These are phyloP conservation scores for Arbutus unedo DNA, from an alignment of 148 eudicot species.

Conservation along the genomic window DNA sequence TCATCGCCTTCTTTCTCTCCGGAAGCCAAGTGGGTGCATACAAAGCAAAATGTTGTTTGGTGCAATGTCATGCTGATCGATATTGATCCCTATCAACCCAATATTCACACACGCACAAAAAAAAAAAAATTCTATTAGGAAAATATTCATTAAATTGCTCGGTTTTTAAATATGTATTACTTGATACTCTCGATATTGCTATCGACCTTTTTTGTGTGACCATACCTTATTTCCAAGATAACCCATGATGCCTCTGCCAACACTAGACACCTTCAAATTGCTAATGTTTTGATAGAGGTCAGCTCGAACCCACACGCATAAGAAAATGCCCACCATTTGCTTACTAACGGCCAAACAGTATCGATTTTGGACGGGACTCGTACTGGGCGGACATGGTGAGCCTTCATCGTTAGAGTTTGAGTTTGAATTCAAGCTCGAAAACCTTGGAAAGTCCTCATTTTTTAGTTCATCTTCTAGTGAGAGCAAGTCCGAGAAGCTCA, in stretches of 20 bases:
- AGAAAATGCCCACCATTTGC: constrained; percentile 64
- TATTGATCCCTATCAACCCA: constrained; percentile 47
- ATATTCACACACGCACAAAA: too few relatives aligned
- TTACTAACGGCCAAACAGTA: constrained; percentile 51
- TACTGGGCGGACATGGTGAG: constrained; percentile 14
- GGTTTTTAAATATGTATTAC: too few relatives aligned
- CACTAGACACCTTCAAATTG: constrained; percentile 50
- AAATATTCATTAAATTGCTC: too few relatives aligned
- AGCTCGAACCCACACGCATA: constrained; percentile 52
- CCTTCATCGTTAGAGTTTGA: constrained; percentile 19
- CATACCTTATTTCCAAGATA: constrained; percentile 69
- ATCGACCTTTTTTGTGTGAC: background rate
- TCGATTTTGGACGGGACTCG: background rate
- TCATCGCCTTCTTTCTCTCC: constrained; percentile 66
- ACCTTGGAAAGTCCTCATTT: constrained; percentile 18
- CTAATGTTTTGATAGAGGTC: constrained; percentile 38
- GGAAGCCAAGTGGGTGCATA: constrained; percentile 72
- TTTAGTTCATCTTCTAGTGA: constrained; percentile 35
- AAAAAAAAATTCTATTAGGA: background rate
- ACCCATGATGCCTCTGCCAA: constrained; percentile 69
- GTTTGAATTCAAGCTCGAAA: constrained; percentile 18
- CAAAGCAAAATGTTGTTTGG: constrained; percentile 50
- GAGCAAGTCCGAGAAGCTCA: constrained; percentile 47
- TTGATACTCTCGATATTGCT: too few relatives aligned
- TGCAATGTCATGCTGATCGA: constrained; percentile 69